These are phyloP conservation scores for Dichotomopilus funicola DNA, from an alignment of 2,329 filamentous ascomycete genomes.

Conservation along the genomic window DNA sequence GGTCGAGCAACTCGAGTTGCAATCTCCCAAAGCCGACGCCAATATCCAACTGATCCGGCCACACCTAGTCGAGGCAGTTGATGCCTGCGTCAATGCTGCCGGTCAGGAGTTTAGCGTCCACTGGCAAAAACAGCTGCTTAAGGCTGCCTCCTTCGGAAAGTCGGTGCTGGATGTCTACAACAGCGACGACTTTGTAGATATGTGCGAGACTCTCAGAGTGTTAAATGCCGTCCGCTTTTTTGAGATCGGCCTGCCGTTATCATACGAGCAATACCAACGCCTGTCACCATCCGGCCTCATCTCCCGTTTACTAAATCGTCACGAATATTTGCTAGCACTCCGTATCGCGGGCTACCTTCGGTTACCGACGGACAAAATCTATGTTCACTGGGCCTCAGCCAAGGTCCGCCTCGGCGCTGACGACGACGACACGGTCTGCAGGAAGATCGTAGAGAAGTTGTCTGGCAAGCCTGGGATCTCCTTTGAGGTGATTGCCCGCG, in stretches of 20 bases:
- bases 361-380: conserved; percentile 81
- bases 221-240: conserved; percentile 90
- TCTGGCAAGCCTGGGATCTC: conserved; percentile 87
- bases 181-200: conserved; percentile 97
- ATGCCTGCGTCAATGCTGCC: conserved; percentile 86
- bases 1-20: conserved; percentile 80
- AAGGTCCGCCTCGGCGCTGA: conserved; percentile 82
- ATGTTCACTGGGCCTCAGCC: conserved; percentile 93
- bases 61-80: conserved; percentile 84
- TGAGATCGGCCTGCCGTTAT: conserved; percentile 81
- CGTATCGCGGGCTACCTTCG: conserved; percentile 82
- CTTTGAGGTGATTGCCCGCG: conserved; percentile 86
- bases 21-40: conserved; percentile 95
- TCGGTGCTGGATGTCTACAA: conserved; percentile 96
- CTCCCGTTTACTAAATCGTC: conserved; percentile 75
- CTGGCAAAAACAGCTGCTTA: conserved; percentile 94
- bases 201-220: conserved; percentile 89
- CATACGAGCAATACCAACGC: conserved; percentile 88
- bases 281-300: conserved; percentile 87
- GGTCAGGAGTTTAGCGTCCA: conserved; percentile 84
- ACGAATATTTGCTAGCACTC: conserved; percentile 85
- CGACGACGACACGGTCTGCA: conserved; percentile 82
- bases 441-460: conserved; percentile 77
- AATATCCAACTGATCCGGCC: conserved; percentile 91
- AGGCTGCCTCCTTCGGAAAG: conserved; percentile 94